phyloP scores from a whole-genome alignment of 371 early-diverging fungal species.

The Rhizopus stolonifer region DNA sequence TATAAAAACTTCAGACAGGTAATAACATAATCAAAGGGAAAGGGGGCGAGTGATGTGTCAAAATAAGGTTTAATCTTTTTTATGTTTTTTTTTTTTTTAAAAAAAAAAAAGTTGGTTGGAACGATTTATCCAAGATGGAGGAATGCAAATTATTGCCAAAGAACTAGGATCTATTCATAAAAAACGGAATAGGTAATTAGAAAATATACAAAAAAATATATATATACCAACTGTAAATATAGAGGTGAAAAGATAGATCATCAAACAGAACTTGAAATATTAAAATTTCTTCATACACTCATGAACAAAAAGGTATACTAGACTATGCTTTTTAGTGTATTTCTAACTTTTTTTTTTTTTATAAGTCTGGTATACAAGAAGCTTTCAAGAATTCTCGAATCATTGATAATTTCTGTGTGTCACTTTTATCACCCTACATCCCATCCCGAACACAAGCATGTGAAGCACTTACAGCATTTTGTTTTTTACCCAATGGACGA shows the following conservation, averaged over 20 bases:
- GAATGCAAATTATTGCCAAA: slow-evolving; percentile 64
- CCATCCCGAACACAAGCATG: slow-evolving; percentile 74
- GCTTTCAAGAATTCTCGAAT: slow-evolving; percentile 53
- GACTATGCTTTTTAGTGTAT: no score
- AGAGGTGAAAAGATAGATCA: slow-evolving; percentile 63
- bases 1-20: slow-evolving; percentile 26
- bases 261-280: slow-evolving; percentile 76
- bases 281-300: slow-evolving; percentile 75
- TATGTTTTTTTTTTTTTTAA: no score
- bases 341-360: no score
- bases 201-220: background rate
- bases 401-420: slow-evolving; percentile 68
- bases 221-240: background rate
- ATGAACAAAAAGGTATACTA: slow-evolving; percentile 64
- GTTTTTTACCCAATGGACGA: slow-evolving; percentile 66
- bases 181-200: slow-evolving; percentile 34
- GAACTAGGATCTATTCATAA: slow-evolving; percentile 57
- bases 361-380: slow-evolving; percentile 44
- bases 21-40: no score
- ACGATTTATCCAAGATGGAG: slow-evolving; percentile 69
- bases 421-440: slow-evolving; percentile 79
- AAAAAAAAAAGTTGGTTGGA: slow-evolving; percentile 45
- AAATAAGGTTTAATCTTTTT: no score
- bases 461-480: slow-evolving; percentile 79
- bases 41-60: no score